Percentiles rank a stretch among this genome's conserved stretches.
phyloP scores from a whole-genome alignment of 495 filamentous ascomycete species.

The Penicillium arizonense region DNA sequence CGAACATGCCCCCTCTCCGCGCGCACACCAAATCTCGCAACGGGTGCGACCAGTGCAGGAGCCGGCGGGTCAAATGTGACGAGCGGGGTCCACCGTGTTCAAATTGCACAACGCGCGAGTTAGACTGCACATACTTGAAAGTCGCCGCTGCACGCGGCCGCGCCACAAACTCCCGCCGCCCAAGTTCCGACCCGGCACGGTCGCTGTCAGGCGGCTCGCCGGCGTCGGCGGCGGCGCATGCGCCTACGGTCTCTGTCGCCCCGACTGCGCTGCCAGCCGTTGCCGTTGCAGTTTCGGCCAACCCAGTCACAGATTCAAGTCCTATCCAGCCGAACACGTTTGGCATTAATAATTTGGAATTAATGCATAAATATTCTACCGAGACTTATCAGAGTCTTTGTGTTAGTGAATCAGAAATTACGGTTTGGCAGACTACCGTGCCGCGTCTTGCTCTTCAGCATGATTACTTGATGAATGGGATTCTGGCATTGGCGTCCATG shows the following conservation, averaged over 20 bases:
- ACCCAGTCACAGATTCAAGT: no score
- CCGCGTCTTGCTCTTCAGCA: conserved; percentile 43
- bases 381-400: conserved; percentile 23
- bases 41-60: conserved; percentile 56
- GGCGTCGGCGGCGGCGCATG: not conserved
- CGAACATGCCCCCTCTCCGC: conserved; percentile 28
- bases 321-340: conserved; percentile 1
- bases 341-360: conserved; percentile 18
- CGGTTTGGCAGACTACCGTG: conserved; percentile 32
- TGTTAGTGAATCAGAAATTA: conserved; percentile 17
- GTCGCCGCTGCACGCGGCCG: conserved; percentile 4
- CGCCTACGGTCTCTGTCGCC: no score
- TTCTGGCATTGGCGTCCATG: conserved; percentile 50
- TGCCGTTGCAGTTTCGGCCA: no score
- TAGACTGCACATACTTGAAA: conserved; percentile 32
- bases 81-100: conserved; percentile 37
- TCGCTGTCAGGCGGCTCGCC: not conserved
- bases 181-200: not conserved
- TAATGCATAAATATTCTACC: conserved; percentile 27
- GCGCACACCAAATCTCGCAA: conserved; percentile 56
- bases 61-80: conserved; percentile 49
- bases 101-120: conserved; percentile 31
- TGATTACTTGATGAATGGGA: conserved; percentile 50
- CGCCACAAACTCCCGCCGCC: not conserved
- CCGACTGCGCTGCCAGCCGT: no score